Conservation (phyloP, 2,329 filamentous ascomycete species). For the Alternaria rosae region DNA sequence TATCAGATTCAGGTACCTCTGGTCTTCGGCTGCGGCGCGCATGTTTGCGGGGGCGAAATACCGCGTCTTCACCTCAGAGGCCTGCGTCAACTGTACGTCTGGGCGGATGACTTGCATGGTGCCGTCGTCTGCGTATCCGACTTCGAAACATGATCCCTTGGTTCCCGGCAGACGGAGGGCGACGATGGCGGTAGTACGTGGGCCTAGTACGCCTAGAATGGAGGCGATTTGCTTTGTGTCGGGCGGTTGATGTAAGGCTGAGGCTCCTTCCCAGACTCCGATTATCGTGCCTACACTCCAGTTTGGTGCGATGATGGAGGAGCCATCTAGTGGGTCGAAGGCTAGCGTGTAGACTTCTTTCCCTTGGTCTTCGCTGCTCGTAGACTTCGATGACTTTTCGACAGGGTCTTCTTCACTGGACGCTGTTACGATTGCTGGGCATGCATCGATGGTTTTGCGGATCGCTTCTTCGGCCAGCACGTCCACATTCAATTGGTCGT, state of each 20-base stretch:
- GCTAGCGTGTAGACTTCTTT: constrained; percentile 60
- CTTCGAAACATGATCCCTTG: constrained; percentile 59
- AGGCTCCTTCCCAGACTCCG: constrained; percentile 59
- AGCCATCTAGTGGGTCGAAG: constrained; percentile 70
- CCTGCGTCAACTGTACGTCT: neutral
- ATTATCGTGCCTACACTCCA: constrained; percentile 63
- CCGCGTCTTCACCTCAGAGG: constrained; percentile 53
- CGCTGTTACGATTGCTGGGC: constrained; percentile 62
- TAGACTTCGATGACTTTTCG: constrained; percentile 49
- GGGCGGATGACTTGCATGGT: constrained; percentile 55
- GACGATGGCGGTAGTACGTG: constrained; percentile 57
- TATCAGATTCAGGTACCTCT: constrained; percentile 60
- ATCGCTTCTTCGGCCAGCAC: constrained; percentile 65
- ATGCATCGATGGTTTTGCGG: constrained; percentile 62
- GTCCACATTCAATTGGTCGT: constrained; percentile 65
- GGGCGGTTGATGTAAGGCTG: constrained; percentile 33
- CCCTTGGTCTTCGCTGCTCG: constrained; percentile 30
- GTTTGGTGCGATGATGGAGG: constrained; percentile 60
- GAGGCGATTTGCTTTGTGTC: constrained; percentile 38
- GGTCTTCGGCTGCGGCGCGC: constrained; percentile 62
- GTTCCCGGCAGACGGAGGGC: constrained; percentile 59
- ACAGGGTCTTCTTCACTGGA: constrained; percentile 69
- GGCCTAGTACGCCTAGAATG: constrained; percentile 46
- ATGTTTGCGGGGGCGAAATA: constrained; percentile 71
- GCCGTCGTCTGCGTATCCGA: constrained; percentile 52